Base-by-base conservation (phyloP, 2,329 filamentous ascomycete genomes). In the Sporothrix dimorphospora region DNA sequence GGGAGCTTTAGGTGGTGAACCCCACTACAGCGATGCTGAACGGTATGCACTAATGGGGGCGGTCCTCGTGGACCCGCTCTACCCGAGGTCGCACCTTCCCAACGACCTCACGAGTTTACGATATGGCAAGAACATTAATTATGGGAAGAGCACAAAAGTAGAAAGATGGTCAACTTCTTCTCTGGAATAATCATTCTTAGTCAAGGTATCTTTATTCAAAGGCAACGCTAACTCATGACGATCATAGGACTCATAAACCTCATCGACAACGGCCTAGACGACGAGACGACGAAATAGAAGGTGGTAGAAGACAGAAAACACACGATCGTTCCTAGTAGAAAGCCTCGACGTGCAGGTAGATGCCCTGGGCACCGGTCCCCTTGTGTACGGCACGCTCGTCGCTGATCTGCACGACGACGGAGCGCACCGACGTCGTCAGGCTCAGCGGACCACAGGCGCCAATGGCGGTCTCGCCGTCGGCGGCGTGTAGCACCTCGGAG, bases 1-100 rank as follows among this genome's bases (percentile, higher is more conserved):
- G 61, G 40, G 61, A 65, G 61, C 61, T 65, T 30, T 16, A 61
- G 19, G n/a, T 47, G 21, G 61, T 67, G 42, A 49, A 49, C 63
- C 63, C 63, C 63, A 51, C 63, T 67, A 67, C 24, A 67, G 27
- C 24, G 65, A 67, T 67, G 27, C 12, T 51, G 16, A 24, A 11
- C 16, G 2, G 8, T 51, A 67, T 51, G 65, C 45, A 67, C 27
- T 19, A 53, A 67, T 53, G 27, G 45, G 63, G 65, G 24, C 24
- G 9, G n/a, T 1, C 6, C 30, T 12, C 3, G 6, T 7, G 27
- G 59, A 65, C 59, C 59, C 59, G 45, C 59, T 45, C 16, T n/a
- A n/a, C 30, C 4, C 38, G 21, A 5, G 4, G n/a, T 45, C 59
- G 59, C 38, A 53, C 65, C 65, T 47, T 21, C 27, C 24, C 27